Evolutionary conservation across 345 rosid genomes (phyloP).

Genomic region (Psidium friedrichsthalianum): DNA sequence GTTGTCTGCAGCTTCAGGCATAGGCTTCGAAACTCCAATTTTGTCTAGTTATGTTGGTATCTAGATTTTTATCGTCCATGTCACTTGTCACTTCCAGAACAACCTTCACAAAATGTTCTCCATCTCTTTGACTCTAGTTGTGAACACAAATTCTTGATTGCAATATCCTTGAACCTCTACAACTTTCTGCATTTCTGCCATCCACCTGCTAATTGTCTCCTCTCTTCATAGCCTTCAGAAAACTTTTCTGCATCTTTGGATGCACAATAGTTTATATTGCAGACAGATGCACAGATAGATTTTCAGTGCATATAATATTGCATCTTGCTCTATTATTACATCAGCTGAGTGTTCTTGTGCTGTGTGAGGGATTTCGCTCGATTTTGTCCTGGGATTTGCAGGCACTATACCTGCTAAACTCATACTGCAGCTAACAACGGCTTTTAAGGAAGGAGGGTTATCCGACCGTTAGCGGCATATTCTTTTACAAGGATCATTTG

Average conservation of each 20-base stretch:
- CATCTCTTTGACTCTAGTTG: neutral
- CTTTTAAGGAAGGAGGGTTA: constrained; percentile 75
- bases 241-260: too few species aligned
- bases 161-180: neutral
- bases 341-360: neutral
- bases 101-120: neutral
- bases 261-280: neutral
- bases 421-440: constrained; percentile 82
- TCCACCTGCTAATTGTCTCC: too few species aligned
- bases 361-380: neutral
- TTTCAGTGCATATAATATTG: neutral
- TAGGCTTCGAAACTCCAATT: neutral
- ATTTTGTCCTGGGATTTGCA: constrained; percentile 11
- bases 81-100: neutral
- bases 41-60: neutral
- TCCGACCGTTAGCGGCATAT: constrained; percentile 65
- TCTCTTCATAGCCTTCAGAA: too few species aligned
- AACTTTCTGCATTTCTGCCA: neutral
- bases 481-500: constrained; percentile 67
- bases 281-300: neutral
- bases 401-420: constrained; percentile 94
- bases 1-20: neutral
- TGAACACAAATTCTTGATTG: neutral
- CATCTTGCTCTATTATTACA: neutral
- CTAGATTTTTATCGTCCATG: neutral